phyloP scores from a whole-genome alignment of 1,284 basidiomycete genomes.

The Malassezia pachydermatis region DNA sequence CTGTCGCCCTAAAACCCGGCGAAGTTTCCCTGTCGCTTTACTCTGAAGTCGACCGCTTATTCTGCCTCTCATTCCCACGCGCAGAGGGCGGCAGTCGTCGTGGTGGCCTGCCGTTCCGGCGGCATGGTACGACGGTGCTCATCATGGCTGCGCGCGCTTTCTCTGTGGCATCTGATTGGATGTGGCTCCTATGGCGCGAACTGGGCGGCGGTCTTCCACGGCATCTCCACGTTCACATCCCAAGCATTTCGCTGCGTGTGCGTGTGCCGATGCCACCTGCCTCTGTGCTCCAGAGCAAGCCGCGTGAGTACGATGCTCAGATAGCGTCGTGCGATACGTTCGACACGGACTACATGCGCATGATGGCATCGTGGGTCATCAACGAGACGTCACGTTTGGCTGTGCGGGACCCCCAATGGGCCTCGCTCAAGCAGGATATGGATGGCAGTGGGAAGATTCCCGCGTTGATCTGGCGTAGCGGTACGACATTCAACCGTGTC shows the following conservation, averaged over 20 bases:
- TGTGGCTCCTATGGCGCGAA: constrained; percentile 67
- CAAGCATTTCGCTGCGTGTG: constrained; percentile 56
- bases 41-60: constrained; percentile 68
- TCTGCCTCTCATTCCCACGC: constrained; percentile 57
- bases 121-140: constrained; percentile 62
- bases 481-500: constrained; percentile 67
- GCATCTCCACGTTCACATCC: constrained; percentile 52
- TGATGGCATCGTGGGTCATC: not conserved
- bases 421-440: constrained; percentile 55
- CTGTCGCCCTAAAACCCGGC: constrained; percentile 58
- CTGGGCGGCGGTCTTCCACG: constrained; percentile 54
- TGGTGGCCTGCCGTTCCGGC: constrained; percentile 41
- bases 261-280: constrained; percentile 57
- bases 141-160: constrained; percentile 59
- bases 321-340: no score
- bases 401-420: constrained; percentile 57
- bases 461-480: constrained; percentile 65
- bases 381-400: constrained; percentile 51
- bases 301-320: constrained; percentile 5
- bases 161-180: constrained; percentile 66
- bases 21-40: constrained; percentile 64
- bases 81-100: constrained; percentile 19
- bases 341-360: not conserved
- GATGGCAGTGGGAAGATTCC: constrained; percentile 56
- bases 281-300: not conserved